These are phyloP conservation scores for Lomentospora prolificans DNA, from an alignment of 2,329 filamentous ascomycete genomes.

Conservation along the genomic window DNA sequence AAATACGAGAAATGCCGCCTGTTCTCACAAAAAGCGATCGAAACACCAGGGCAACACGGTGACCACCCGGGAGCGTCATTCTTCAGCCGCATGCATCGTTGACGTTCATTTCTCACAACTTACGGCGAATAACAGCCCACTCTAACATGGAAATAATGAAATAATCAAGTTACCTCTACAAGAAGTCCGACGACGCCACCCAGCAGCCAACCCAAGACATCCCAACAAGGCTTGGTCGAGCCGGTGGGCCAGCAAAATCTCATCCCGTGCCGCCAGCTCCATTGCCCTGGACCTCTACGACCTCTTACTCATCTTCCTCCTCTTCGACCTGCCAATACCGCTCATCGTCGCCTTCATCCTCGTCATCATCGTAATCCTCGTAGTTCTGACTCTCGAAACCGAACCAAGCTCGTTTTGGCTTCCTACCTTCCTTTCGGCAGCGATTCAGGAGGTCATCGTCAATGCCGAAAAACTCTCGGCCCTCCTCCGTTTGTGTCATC, in stretches of 20 bases:
- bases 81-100: not conserved
- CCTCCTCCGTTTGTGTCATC: not conserved
- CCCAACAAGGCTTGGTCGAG: no score
- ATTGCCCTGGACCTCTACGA: no score
- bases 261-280: no score
- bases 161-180: no score
- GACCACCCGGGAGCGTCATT: not conserved
- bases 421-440: not conserved
- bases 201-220: no score
- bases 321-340: no score
- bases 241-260: no score
- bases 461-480: not conserved
- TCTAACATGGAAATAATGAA: no score
- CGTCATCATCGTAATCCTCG: not conserved
- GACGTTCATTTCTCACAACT: not conserved
- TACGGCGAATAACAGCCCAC: no score
- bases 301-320: no score
- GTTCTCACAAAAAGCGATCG: not conserved
- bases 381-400: not conserved
- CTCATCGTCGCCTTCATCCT: not conserved
- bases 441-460: constrained; percentile 6
- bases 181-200: no score
- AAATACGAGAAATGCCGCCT: not conserved
- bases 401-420: not conserved
- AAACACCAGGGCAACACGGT: not conserved